Evolutionary conservation across 129 eudicot species (phyloP), one percentile per base, ranked within the genome.

Genomic region (Rutidosis leptorrhynchoides): DNA sequence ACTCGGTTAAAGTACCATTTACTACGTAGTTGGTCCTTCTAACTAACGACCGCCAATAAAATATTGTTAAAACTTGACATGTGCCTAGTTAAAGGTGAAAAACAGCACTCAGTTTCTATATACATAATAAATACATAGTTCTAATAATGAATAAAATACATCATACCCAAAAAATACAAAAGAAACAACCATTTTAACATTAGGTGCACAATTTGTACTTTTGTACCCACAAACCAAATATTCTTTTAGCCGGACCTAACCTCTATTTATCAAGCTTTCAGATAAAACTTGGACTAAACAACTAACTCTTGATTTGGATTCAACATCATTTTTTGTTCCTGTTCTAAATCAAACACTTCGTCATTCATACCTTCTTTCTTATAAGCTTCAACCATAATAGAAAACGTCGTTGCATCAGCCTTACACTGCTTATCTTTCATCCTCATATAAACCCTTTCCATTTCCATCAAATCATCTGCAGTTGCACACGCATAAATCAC

Each of bases 391-490:
- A 80, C 66, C 96, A 88, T 83, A 35, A 86, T 58, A 12, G 78
- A 59, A 71, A 82, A 93, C 27, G 96, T 93, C 5, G 78, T 67
- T 6, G 74, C 77, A 76, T 88, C 92, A 7, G 89, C 74, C 58
- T 35, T 78, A 65, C 87, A 88, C 29, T 72, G 78, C 77, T 82
- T 82, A 49, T 82, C 89, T 72, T 88, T 93, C 98, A 93, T 88
- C 67, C 95, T 78, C 85, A 56, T 69, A 22, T 82, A 93, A 75
- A 93, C 98, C 64, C 98, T 88, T 60, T 93, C 98, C 98, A 93
- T 88, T 78, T 88, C 98, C 95, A 88, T 78, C 70, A 93, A 61
- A 80, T 93, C 98, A 35, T 84, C 95, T 0, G 96, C 96, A 79
- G 78, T 93, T 2, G 92, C 82, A 58, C 98, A 88, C 4, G 98